Evolutionary conservation across 192 early-diverging fungal species (phyloP), one percentile per base, ranked within the genome.

Genomic region (Pilaira anomala): DNA sequence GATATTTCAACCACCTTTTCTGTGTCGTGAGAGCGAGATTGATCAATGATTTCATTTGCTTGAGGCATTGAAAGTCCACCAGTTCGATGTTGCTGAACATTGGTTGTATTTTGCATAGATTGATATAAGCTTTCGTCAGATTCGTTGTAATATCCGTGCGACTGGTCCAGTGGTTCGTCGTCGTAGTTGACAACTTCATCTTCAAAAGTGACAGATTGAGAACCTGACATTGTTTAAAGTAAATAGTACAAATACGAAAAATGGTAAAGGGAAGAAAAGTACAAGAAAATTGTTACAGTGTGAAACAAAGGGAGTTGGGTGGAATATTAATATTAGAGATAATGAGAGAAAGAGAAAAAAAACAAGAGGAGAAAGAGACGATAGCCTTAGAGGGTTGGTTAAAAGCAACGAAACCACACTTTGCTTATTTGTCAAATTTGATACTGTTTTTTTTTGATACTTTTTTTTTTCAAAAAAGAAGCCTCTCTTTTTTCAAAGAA

Each of bases 1-100:
- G 77, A 76, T 36, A 76, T 70, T 65, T 84, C 82, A 45, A 81
- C 69, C 28, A 80, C 78, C 51, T 75, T 76, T 72, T 84, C 82
- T 44, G 66, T 66, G 71, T 81, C 78, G 22, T 79, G 76, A 13
- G 63, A 56, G n/a, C 67, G 71, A 18, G 82, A 83, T 52, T 76
- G 77, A 68, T 83, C 82, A 65, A 81, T 74, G 48, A 79, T 72
- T 24, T 81, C 82, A 53, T 69, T 62, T 5, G 60, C 33, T 11
- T 42, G 40, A 21, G 28, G 21, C 36, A 51, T 69, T 13, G 57
- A 14, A n/a, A 52, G 13, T 26, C 22, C 19, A 26, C 16, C 16
- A 4, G 44, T 18, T 46, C 44, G 44, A 36, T 4, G 44, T 4
- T 46, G 44, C 13, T 46, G 16, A 18, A 18, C 4, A 14, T 46